Base-by-base conservation (phyloP, 148 eudicot species). In the Drosera capensis region DNA sequence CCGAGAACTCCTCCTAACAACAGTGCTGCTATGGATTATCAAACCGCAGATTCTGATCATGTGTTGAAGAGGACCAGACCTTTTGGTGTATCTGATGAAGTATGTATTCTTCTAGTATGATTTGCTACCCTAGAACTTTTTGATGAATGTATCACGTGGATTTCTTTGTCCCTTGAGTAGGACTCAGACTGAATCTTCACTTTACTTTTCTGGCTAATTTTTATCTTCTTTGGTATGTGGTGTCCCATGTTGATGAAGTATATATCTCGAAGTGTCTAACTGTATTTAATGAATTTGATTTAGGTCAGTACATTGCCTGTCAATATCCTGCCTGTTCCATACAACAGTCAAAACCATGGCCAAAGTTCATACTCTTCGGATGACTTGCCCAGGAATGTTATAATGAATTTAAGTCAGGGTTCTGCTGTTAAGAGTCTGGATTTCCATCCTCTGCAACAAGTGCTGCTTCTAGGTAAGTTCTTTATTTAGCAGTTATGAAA, bases 391-490 rank as follows among this genome's bases (percentile, higher is more conserved):
- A 81, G 67, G 60, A 69, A 55, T 19, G 77, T 81, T 13, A 63
- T 67, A 25, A 46, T 57, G 16, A 63, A 43, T 61, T 49, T 81
- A 48, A 77, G 46, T 51, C 92, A 71, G 55, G 81, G 85, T 35
- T 81, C 85, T 50, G 52, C 70, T 50, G 69, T 64, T 31, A 81
- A 58, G 59, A 77, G 67, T 71, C 71, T 81, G 73, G 85, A 81
- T 68, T 81, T 81, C 56, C 78, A 81, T 57, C 92, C 92, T 6
- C 11, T 25, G 43, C 72, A 77, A 29, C 76, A 66, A 34, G 60
- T 77, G 31, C 28, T 77, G 43, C 81, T 81, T 56, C 70, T 77
- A 38, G 85, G 92, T 81, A 41, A 45, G 72, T 42, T 55, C 5
- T 39, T 18, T 15, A 8, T 49, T n/a, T n/a, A n/a, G n/a, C n/a